Evolutionary conservation across 495 filamentous ascomycete species (phyloP).

Genomic region (Talaromyces trachyspermus): DNA sequence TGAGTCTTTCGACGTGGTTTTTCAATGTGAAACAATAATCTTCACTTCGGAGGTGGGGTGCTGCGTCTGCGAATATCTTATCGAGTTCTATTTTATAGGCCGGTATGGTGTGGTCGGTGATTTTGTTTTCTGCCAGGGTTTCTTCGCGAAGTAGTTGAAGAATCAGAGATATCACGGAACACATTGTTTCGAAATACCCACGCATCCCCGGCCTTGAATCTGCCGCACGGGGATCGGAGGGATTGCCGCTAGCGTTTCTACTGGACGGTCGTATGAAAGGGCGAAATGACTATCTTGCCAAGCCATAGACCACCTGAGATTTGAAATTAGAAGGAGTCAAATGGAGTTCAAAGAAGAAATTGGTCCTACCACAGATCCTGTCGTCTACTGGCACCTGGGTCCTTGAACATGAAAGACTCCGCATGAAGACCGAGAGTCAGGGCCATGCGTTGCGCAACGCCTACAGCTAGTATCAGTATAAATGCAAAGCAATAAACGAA

Average conservation of each 20-base stretch:
- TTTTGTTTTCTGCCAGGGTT: slow-evolving; percentile 30
- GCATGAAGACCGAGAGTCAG: slow-evolving; percentile 50
- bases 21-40: slow-evolving; percentile 37
- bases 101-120: slow-evolving; percentile 39
- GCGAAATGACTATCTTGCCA: slow-evolving; percentile 58
- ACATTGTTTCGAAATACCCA: slow-evolving; percentile 49
- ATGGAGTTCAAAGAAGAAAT: neutral
- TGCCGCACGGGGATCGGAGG: slow-evolving; percentile 39
- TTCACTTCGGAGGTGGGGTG: slow-evolving; percentile 44
- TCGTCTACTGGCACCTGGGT: slow-evolving; percentile 30
- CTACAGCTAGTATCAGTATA: slow-evolving; percentile 13
- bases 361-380: slow-evolving; percentile 35
- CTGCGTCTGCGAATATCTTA: slow-evolving; percentile 44
- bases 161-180: slow-evolving; percentile 42
- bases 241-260: slow-evolving; percentile 43
- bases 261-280: slow-evolving; percentile 52
- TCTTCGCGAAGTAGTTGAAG: slow-evolving; percentile 51
- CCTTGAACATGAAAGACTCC: slow-evolving; percentile 40
- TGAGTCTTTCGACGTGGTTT: slow-evolving; percentile 48
- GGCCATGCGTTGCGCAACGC: slow-evolving; percentile 51
- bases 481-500: neutral
- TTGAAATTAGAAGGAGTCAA: slow-evolving; percentile 1
- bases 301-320: slow-evolving; percentile 47
- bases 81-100: slow-evolving; percentile 44
- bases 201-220: slow-evolving; percentile 32